Conservation (phyloP, 2,329 filamentous ascomycete species). For the Aspergillus pseudoglaucus region DNA sequence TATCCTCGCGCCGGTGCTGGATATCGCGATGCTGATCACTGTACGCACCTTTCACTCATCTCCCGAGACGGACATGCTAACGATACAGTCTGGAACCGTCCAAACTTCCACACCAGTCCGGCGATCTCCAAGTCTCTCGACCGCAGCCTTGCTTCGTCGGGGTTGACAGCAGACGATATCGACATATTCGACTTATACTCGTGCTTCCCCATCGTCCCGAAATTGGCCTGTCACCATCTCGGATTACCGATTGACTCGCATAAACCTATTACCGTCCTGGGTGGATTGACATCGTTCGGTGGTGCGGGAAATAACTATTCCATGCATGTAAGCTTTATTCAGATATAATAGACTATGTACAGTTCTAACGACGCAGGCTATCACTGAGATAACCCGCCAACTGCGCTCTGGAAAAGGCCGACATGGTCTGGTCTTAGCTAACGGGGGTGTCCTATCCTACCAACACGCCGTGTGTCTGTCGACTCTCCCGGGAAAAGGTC, state of each 20-base stretch:
- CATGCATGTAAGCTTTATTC: conserved; percentile 48
- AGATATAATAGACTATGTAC: neutral
- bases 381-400: conserved; percentile 51
- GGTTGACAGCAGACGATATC: conserved; percentile 46
- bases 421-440: conserved; percentile 56
- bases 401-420: conserved; percentile 42
- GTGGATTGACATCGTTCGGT: conserved; percentile 62
- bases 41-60: conserved; percentile 30
- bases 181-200: conserved; percentile 61
- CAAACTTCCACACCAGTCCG: conserved; percentile 52
- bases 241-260: conserved; percentile 43
- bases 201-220: conserved; percentile 65
- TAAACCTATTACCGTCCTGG: conserved; percentile 56
- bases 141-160: conserved; percentile 44
- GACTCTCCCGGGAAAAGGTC: conserved; percentile 32
- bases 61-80: neutral
- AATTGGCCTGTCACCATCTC: conserved; percentile 57
- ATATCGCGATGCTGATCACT: conserved; percentile 51
- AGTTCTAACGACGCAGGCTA: conserved; percentile 27
- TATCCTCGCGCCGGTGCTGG: conserved; percentile 60
- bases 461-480: conserved; percentile 58
- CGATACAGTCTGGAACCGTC: conserved; percentile 54
- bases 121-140: conserved; percentile 55
- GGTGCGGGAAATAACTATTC: conserved; percentile 67
- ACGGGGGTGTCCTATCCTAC: conserved; percentile 60